phyloP scores from a whole-genome alignment of 106 monocot species.

The Dendrobium huoshanense region DNA sequence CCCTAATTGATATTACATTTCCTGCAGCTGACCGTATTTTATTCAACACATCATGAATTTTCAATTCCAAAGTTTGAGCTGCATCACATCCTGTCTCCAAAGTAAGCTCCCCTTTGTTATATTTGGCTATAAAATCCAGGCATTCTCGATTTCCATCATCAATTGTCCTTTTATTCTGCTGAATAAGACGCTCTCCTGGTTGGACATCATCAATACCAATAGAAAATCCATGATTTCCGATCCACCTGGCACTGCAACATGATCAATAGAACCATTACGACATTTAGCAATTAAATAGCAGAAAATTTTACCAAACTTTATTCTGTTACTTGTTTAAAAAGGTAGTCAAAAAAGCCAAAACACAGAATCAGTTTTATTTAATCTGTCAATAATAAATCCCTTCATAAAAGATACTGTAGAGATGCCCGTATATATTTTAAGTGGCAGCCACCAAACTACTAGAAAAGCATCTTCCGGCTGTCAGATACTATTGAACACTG shows the following conservation, averaged over 20 bases:
- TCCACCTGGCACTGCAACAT: slow-evolving; percentile 87
- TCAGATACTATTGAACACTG: neutral
- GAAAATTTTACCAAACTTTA: neutral
- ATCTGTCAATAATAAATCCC: neutral
- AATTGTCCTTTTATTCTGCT: slow-evolving; percentile 60
- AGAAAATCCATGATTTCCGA: slow-evolving; percentile 99
- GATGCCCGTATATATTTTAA: neutral
- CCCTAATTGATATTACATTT: slow-evolving; percentile 34
- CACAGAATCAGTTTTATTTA: neutral
- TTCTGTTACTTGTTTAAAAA: neutral
- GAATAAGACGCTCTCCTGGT: slow-evolving; percentile 63
- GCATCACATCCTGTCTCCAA: slow-evolving; percentile 66
- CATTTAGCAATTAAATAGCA: neutral
- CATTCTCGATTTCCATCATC: slow-evolving; percentile 65
- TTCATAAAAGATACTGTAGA: neutral
- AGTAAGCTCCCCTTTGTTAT: slow-evolving; percentile 41
- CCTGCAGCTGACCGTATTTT: slow-evolving; percentile 61
- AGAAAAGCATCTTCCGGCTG: neutral
- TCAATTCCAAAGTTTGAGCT: slow-evolving; percentile 68
- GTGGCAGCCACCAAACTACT: neutral
- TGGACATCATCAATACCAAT: slow-evolving; percentile 96
- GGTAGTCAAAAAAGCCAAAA: neutral
- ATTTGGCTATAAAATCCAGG: slow-evolving; percentile 50
- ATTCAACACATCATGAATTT: slow-evolving; percentile 65
- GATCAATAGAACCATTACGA: neutral